phyloP scores from a whole-genome alignment of 768 basidiomycete species.

The Termitomyces sp. region DNA sequence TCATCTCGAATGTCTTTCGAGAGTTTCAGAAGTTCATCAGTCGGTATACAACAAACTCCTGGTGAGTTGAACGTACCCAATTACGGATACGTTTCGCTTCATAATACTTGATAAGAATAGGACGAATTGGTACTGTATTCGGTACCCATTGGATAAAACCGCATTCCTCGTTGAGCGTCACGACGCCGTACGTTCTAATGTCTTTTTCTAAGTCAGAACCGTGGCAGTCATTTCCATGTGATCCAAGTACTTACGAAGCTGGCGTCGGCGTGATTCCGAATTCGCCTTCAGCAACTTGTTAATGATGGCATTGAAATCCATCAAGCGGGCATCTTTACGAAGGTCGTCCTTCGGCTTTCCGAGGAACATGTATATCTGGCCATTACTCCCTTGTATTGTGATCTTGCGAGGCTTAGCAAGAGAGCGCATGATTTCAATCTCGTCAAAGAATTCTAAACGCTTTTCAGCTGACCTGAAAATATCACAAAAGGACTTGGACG shows the following conservation, averaged over 20 bases:
- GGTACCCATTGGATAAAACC: conserved; percentile 99
- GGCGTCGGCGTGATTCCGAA: conserved; percentile 86
- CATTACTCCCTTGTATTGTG: conserved; percentile 78
- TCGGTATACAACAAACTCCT: not conserved
- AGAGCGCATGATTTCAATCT: conserved; percentile 88
- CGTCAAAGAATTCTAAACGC: conserved; percentile 67
- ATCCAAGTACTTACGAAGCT: conserved; percentile 63
- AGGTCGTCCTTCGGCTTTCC: conserved; percentile 98
- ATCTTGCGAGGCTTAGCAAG: conserved; percentile 91
- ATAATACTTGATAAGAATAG: conserved; percentile 69
- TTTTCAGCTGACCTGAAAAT: not conserved
- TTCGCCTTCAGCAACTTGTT: conserved; percentile 94
- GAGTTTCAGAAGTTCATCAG: not conserved
- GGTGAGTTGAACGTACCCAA: conserved; percentile 31
- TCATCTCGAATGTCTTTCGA: conserved; percentile 41
- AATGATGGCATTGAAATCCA: conserved; percentile 98
- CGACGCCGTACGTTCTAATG: conserved; percentile 98
- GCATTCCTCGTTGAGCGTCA: conserved; percentile 95
- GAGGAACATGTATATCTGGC: conserved; percentile 83
- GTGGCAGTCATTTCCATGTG: too few relatives aligned
- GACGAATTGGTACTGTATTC: conserved; percentile 81
- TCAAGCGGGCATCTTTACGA: conserved; percentile 92
- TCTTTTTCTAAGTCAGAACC: conserved; percentile 40
- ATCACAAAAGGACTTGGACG: conserved; percentile 11
- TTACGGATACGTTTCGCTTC: conserved; percentile 35